A percentile compares a stretch with the other conserved stretches of the same genome.
These are phyloP conservation scores for Fusarium torreyae DNA, from an alignment of 2,329 filamentous ascomycete species.

Conservation along the genomic window DNA sequence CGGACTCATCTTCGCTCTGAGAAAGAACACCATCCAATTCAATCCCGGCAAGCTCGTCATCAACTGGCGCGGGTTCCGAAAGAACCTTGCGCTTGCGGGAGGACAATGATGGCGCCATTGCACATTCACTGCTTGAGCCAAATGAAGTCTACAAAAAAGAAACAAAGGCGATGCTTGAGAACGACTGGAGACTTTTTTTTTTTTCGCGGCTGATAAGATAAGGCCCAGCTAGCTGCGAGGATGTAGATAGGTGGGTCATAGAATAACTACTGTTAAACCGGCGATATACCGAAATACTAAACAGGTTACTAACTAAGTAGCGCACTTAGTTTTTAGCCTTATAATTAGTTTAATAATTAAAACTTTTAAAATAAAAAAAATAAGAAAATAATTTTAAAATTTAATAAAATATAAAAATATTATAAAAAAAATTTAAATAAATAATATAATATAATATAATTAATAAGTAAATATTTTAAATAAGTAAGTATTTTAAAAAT, in stretches of 20 bases:
- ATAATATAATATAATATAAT: too few species aligned
- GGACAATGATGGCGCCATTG: slow-evolving; percentile 43
- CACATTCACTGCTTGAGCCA: neutral
- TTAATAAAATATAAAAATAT: too few species aligned
- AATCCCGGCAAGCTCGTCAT: slow-evolving; percentile 59
- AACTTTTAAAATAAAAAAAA: too few species aligned
- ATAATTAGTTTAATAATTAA: too few species aligned
- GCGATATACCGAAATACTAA: too few species aligned
- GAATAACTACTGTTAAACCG: neutral
- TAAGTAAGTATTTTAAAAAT: too few species aligned
- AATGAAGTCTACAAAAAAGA: slow-evolving; percentile 10
- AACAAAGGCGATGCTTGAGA: neutral
- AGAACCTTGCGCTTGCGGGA: slow-evolving; percentile 48
- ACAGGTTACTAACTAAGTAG: too few species aligned
- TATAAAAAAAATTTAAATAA: too few species aligned
- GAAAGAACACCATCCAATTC: slow-evolving; percentile 71
- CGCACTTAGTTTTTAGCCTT: too few species aligned
- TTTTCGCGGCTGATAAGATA: slow-evolving; percentile 39
- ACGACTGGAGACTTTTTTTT: slow-evolving; percentile 18
- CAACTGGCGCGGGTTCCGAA: slow-evolving; percentile 25
- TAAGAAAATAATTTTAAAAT: too few species aligned
- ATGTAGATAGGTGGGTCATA: too few species aligned
- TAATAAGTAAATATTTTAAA: too few species aligned
- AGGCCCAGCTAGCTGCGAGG: neutral
- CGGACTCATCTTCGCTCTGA: slow-evolving; percentile 70